Percentiles rank a stretch among this genome's conserved stretches.
Evolutionary conservation across 495 filamentous ascomycete species (phyloP).

Genomic region (Bombardia bombarda): DNA sequence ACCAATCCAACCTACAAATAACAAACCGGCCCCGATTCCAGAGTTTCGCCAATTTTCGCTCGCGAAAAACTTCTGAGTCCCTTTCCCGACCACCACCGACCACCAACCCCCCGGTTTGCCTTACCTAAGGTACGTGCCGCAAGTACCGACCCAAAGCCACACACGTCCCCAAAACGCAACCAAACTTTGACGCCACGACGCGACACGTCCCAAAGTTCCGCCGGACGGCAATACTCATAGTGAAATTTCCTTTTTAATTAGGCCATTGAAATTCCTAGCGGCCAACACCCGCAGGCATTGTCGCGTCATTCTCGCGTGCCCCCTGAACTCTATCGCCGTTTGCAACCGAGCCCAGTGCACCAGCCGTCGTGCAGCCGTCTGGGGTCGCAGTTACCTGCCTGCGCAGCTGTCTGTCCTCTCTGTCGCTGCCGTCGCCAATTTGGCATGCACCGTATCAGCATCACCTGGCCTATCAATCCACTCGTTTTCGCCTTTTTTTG

Average conservation of each 20-base stretch:
- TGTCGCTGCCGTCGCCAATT: neutral
- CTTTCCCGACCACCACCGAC: conserved; percentile 1
- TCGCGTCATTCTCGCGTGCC: conserved; percentile 26
- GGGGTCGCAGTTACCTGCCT: neutral
- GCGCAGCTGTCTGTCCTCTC: neutral
- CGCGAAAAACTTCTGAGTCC: conserved; percentile 15
- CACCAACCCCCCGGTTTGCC: no score
- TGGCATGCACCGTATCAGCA: no score
- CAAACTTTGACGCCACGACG: conserved; percentile 2
- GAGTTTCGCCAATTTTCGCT: conserved; percentile 26
- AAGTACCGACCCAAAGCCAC: conserved; percentile 1
- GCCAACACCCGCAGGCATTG: neutral
- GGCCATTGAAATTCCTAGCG: neutral
- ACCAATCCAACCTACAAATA: conserved; percentile 32
- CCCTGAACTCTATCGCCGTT: conserved; percentile 3
- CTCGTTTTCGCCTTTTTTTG: no score
- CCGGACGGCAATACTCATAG: conserved; percentile 3
- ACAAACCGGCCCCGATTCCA: conserved; percentile 30
- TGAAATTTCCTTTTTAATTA: conserved; percentile 10
- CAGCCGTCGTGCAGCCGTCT: conserved; percentile 2
- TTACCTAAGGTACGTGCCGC: conserved; percentile 6
- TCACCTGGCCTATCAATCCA: no score
- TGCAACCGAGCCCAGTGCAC: conserved; percentile 4
- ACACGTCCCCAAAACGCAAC: conserved; percentile 1
- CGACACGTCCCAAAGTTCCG: conserved; percentile 3